Evolutionary conservation across 306 rosid species (phyloP).

Genomic region (Vigna reflexopilosa): DNA sequence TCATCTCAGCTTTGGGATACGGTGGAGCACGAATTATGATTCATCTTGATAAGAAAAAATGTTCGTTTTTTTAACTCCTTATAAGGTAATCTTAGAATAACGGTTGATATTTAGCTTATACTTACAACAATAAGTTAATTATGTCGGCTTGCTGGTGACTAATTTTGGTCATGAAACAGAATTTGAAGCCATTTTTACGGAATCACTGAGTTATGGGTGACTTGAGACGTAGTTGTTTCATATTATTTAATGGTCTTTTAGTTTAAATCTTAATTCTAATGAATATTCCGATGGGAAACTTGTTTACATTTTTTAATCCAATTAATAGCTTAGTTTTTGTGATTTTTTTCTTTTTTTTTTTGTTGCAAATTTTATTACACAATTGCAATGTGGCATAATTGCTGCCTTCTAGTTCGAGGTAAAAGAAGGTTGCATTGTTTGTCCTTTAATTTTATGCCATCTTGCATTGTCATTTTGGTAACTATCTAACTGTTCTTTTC

Average conservation of each 20-base stretch:
- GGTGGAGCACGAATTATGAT: no score
- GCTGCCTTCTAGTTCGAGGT: not conserved
- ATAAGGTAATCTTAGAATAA: not conserved
- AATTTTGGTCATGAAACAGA: no score
- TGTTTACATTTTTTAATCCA: not conserved
- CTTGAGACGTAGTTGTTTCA: no score
- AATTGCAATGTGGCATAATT: constrained; percentile 16
- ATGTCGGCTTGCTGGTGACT: no score
- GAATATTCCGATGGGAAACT: not conserved
- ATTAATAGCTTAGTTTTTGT: not conserved
- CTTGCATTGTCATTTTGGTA: not conserved
- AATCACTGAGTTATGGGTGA: no score
- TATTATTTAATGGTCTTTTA: no score
- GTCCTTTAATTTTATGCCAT: not conserved
- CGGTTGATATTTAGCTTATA: no score
- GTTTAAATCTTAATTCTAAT: no score
- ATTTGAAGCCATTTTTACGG: no score
- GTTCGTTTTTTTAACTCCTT: not conserved
- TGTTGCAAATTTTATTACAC: not conserved
- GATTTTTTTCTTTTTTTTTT: not conserved
- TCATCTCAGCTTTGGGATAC: no score
- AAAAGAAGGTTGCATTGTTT: not conserved
- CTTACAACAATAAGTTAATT: not conserved
- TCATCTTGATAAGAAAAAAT: no score
- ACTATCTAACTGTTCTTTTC: not conserved